These are phyloP conservation scores for Talaromyces sp. DNA, from an alignment of 2,329 filamentous ascomycete species.

Conservation along the genomic window DNA sequence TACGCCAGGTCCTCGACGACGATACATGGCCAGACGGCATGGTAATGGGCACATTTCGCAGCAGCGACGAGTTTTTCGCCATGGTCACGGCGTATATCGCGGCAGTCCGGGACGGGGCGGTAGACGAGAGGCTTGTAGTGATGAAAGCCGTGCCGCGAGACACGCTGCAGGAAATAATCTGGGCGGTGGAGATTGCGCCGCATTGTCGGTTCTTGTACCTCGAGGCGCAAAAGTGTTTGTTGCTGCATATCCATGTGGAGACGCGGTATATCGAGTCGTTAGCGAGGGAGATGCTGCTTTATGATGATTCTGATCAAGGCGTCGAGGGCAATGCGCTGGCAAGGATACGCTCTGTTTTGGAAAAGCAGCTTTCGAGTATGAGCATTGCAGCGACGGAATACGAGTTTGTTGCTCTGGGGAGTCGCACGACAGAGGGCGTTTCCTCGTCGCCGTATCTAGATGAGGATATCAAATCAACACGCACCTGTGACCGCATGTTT, in stretches of 20 bases:
- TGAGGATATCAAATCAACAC: neutral
- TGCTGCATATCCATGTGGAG: constrained; percentile 3
- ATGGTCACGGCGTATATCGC: neutral
- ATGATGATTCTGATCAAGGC: constrained; percentile 3
- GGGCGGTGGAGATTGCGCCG: constrained; percentile 1
- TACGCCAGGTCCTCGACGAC: neutral
- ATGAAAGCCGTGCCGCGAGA: neutral
- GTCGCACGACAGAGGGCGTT: neutral
- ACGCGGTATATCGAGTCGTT: constrained; percentile 3
- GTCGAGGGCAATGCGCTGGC: constrained; percentile 8
- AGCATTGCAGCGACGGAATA: neutral
- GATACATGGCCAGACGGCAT: neutral
- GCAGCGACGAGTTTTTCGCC: neutral
- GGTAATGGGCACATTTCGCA: neutral
- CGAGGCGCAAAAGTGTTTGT: neutral
- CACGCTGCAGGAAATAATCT: neutral
- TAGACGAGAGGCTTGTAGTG: neutral
- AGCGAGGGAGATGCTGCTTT: neutral
- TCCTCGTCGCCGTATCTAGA: neutral
- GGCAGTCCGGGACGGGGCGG: neutral
- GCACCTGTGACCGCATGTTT: constrained; percentile 6
- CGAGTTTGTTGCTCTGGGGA: neutral
- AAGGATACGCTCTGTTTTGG: neutral
- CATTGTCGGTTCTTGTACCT: constrained; percentile 9
- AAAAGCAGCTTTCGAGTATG: constrained; percentile 1